phyloP scores from a whole-genome alignment of 805 yeast species.

The Yarrowia osloensis region DNA sequence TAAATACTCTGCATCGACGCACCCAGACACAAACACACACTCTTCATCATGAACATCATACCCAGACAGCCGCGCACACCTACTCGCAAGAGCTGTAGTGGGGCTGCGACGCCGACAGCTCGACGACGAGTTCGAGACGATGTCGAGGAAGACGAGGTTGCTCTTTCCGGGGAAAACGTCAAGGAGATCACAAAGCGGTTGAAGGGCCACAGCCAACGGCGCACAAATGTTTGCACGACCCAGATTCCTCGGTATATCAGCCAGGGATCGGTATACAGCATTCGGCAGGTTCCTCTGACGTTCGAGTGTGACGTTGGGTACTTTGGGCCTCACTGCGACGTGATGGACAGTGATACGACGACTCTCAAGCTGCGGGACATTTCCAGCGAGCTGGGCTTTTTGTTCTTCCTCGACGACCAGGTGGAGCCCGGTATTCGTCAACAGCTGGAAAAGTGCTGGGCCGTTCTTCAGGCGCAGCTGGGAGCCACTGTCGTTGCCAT shows the following conservation, averaged over 20 bases:
- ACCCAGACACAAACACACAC: neutral
- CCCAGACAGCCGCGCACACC: conserved; percentile 29
- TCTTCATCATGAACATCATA: conserved; percentile 1
- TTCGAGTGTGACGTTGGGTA: conserved; percentile 19
- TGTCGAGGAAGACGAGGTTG: neutral
- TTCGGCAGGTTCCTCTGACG: conserved; percentile 19
- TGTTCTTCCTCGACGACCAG: conserved; percentile 8
- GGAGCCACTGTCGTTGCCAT: conserved; percentile 19
- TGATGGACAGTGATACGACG: conserved; percentile 3
- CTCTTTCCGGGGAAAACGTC: neutral
- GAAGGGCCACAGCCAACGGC: neutral
- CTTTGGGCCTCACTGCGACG: conserved; percentile 3
- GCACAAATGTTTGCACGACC: neutral
- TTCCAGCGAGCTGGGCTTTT: conserved; percentile 14
- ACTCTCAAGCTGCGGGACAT: conserved; percentile 9
- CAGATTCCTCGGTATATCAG: conserved; percentile 6
- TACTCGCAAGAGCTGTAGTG: conserved; percentile 24
- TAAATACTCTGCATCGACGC: neutral
- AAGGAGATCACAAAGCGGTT: conserved; percentile 12
- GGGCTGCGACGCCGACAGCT: conserved; percentile 12
- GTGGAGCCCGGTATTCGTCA: neutral
- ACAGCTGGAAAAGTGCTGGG: conserved; percentile 16
- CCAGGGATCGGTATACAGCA: conserved; percentile 22
- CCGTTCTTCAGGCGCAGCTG: neutral
- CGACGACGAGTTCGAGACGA: conserved; percentile 20